Percentiles rank a stretch among this genome's conserved stretches.
Evolutionary conservation across 2,329 filamentous ascomycete species (phyloP).

Genomic region (Aureobasidium namibiae): DNA sequence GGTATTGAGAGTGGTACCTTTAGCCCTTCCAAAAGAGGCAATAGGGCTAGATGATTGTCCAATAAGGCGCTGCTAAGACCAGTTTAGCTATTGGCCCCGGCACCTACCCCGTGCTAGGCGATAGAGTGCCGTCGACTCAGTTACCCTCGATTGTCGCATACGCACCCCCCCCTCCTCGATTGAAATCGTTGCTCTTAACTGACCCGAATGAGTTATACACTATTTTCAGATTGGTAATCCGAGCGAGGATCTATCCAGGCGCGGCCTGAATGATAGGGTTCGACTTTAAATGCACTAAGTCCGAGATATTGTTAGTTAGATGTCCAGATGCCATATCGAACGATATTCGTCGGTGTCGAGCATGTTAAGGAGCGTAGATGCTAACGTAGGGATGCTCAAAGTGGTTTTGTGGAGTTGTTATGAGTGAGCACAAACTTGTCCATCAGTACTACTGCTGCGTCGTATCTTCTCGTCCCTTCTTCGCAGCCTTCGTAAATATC

Average conservation of each 20-base stretch:
- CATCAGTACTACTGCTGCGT: too few species aligned
- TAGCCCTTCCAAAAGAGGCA: not conserved
- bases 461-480: too few species aligned
- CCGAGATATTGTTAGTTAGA: not conserved
- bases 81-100: not conserved
- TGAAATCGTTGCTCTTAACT: not conserved
- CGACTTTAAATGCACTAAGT: not conserved
- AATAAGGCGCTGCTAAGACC: not conserved
- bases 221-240: not conserved
- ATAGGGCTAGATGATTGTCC: not conserved
- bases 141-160: not conserved
- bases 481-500: conserved; percentile 32
- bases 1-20: not conserved
- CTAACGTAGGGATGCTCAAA: not conserved
- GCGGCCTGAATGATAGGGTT: not conserved
- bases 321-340: not conserved
- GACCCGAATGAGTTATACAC: not conserved
- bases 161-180: not conserved
- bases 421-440: too few species aligned
- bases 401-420: not conserved
- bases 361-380: not conserved
- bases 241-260: not conserved
- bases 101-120: not conserved
- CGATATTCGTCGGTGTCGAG: not conserved
- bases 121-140: not conserved